These are phyloP conservation scores for Graphiopsis chlorocephala DNA, from an alignment of 2,329 filamentous ascomycete genomes.

Conservation along the genomic window DNA sequence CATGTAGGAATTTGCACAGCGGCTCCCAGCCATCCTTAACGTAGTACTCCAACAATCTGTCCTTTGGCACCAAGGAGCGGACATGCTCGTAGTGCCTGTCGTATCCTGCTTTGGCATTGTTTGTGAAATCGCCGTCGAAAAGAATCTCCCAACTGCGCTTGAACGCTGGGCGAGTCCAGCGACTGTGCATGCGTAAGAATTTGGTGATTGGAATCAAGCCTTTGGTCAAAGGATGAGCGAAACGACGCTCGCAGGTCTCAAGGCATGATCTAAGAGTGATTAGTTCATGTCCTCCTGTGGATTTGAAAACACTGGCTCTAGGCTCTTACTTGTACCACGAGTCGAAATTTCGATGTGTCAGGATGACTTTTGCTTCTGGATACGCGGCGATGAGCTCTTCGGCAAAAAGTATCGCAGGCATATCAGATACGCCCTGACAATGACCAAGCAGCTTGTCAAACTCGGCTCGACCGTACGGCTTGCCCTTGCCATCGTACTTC, in stretches of 20 bases:
- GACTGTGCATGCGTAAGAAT: constrained; percentile 1
- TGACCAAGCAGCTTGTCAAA: constrained; percentile 65
- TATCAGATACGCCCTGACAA: constrained; percentile 40
- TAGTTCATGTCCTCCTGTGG: not conserved
- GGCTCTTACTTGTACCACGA: constrained; percentile 24
- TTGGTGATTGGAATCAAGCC: constrained; percentile 8
- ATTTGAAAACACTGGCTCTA: not conserved
- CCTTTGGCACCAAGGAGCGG: constrained; percentile 2
- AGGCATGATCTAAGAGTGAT: constrained; percentile 1
- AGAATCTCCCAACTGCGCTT: constrained; percentile 8
- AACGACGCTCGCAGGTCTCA: constrained; percentile 10
- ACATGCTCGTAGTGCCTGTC: constrained; percentile 16
- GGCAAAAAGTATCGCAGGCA: constrained; percentile 20
- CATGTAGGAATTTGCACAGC: constrained; percentile 8
- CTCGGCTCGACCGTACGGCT: constrained; percentile 13
- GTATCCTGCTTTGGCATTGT: constrained; percentile 13
- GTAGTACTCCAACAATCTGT: constrained; percentile 17
- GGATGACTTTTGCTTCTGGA: constrained; percentile 25
- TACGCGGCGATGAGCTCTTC: constrained; percentile 24
- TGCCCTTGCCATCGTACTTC: constrained; percentile 20
- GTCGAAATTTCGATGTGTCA: constrained; percentile 56
- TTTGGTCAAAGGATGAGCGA: constrained; percentile 7
- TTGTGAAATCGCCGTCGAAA: constrained; percentile 12
- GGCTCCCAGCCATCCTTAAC: constrained; percentile 15
- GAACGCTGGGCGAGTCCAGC: constrained; percentile 5